Percentiles rank a stretch among this genome's conserved stretches.
These are phyloP conservation scores for Schizophyllum amplum DNA, from an alignment of 1,284 basidiomycete species.

Conservation along the genomic window DNA sequence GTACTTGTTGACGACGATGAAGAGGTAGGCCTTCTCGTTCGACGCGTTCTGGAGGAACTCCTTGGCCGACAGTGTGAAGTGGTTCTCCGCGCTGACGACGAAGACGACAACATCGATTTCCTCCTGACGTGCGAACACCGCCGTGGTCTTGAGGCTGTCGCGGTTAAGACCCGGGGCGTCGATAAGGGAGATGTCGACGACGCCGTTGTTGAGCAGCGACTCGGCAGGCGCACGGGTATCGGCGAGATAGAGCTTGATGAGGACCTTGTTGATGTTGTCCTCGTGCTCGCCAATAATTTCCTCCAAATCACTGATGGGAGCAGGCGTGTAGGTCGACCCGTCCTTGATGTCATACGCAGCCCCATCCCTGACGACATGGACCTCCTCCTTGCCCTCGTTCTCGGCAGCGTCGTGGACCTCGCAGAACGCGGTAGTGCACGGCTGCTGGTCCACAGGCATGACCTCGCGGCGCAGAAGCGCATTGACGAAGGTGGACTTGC, in stretches of 20 bases:
- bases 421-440: constrained; percentile 95
- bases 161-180: constrained; percentile 97
- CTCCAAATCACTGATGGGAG: constrained; percentile 68
- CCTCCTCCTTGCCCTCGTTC: constrained; percentile 73
- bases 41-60: constrained; percentile 93
- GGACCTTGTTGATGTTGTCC: constrained; percentile 43
- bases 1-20: constrained; percentile 99
- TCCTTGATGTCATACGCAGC: constrained; percentile 68
- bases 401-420: constrained; percentile 93
- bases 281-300: constrained; percentile 78
- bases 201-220: constrained; percentile 91
- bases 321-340: constrained; percentile 70
- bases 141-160: constrained; percentile 93
- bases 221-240: constrained; percentile 67
- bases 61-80: constrained; percentile 94
- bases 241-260: constrained; percentile 80
- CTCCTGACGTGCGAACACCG: constrained; percentile 92
- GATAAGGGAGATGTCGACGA: constrained; percentile 97
- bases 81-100: constrained; percentile 97
- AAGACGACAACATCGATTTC: constrained; percentile 99
- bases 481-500: constrained; percentile 98
- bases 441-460: constrained; percentile 98
- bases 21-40: constrained; percentile 97
- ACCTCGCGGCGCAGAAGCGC: constrained; percentile 84
- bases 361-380: constrained; percentile 71